Evolutionary conservation across 2,329 filamentous ascomycete genomes (phyloP).

Genomic region (Fusarium sp.): DNA sequence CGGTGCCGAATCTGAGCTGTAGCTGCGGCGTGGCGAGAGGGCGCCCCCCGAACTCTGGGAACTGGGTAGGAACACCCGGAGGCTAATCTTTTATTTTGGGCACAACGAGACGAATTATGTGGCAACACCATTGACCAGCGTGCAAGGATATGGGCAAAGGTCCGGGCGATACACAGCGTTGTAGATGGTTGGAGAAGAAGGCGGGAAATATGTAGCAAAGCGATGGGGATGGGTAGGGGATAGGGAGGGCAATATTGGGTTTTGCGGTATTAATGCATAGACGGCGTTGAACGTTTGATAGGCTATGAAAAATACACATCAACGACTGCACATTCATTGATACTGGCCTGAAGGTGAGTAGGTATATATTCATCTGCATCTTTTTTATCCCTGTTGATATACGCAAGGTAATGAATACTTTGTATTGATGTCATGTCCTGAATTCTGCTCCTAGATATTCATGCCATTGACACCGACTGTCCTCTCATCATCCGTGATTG

Average conservation of each 20-base stretch:
- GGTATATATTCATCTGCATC: not conserved
- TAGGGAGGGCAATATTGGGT: slow-evolving; percentile 30
- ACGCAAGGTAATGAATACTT: not conserved
- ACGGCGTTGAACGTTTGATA: slow-evolving; percentile 47
- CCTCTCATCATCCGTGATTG: not conserved
- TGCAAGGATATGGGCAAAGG: not conserved
- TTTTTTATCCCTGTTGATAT: not conserved
- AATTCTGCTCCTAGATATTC: not conserved
- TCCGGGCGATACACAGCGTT: slow-evolving; percentile 5
- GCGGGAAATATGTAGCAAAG: slow-evolving; percentile 6
- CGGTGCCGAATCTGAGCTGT: slow-evolving; percentile 65
- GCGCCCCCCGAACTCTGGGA: not conserved
- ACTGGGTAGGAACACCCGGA: not conserved
- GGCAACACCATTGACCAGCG: slow-evolving; percentile 11
- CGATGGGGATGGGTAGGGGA: not conserved
- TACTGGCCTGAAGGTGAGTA: not conserved
- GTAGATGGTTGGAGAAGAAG: slow-evolving; percentile 21
- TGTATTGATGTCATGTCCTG: not conserved
- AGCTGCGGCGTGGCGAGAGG: slow-evolving; percentile 37
- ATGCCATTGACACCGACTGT: not conserved
- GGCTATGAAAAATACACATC: slow-evolving; percentile 40
- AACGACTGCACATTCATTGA: slow-evolving; percentile 18
- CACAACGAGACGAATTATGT: slow-evolving; percentile 12
- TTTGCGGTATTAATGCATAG: slow-evolving; percentile 46
- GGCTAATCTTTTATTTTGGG: not conserved